phyloP scores from a whole-genome alignment of 495 filamentous ascomycete species.

The Daldinia decipiens region DNA sequence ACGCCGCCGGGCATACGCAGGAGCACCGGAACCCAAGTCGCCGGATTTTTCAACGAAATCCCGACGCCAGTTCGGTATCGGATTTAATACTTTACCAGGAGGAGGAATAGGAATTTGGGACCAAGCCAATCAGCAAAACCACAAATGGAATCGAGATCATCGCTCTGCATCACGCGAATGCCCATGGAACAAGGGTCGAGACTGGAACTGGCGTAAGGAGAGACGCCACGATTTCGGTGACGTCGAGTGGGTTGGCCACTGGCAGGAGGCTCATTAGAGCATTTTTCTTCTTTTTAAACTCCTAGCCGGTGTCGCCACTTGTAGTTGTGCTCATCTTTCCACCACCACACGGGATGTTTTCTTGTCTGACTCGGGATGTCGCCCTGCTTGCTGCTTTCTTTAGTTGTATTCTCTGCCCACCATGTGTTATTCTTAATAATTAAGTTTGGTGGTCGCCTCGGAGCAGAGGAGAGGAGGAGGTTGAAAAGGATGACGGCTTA shows the following conservation, averaged over 20 bases:
- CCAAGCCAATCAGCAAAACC: conserved; percentile 43
- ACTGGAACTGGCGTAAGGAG: conserved; percentile 73
- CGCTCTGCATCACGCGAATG: conserved; percentile 57
- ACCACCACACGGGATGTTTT: conserved; percentile 33
- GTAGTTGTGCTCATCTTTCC: conserved; percentile 61
- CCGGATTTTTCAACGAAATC: conserved; percentile 55
- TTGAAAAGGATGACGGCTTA: background rate
- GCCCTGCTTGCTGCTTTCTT: conserved; percentile 37
- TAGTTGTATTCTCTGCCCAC: conserved; percentile 37
- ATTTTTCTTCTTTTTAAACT: conserved; percentile 21
- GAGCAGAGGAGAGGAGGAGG: conserved; percentile 9
- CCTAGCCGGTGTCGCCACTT: conserved; percentile 58
- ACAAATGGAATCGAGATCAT: conserved; percentile 49
- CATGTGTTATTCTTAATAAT: conserved; percentile 48
- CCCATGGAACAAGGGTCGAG: conserved; percentile 57
- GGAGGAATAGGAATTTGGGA: conserved; percentile 51
- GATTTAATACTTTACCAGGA: conserved; percentile 49
- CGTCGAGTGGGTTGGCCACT: conserved; percentile 90
- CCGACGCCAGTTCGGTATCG: conserved; percentile 50
- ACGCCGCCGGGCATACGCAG: conserved; percentile 73
- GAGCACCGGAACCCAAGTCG: conserved; percentile 55
- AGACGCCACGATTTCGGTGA: conserved; percentile 75
- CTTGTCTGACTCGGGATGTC: conserved; percentile 24
- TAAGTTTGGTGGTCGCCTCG: conserved; percentile 37
- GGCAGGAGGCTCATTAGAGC: conserved; percentile 68